phyloP scores from a whole-genome alignment of 2,329 filamentous ascomycete genomes.

The Scedosporium minutisporum region DNA sequence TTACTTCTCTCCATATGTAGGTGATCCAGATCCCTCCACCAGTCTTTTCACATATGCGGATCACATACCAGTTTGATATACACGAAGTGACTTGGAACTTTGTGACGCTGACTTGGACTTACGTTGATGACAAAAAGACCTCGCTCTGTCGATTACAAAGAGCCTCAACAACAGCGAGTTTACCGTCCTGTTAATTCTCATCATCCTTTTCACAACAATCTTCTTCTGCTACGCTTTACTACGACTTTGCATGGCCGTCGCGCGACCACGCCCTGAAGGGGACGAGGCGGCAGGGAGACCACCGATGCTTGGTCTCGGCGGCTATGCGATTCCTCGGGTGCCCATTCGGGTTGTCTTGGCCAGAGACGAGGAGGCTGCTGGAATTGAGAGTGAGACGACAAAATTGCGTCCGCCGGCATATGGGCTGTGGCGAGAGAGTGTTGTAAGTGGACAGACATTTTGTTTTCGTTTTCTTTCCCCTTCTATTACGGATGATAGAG shows the following conservation, averaged over 20 bases:
- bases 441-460: constrained; percentile 45
- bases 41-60: background rate
- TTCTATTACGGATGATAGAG: background rate
- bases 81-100: too few relatives aligned
- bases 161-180: constrained; percentile 59
- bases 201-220: constrained; percentile 63
- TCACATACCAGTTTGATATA: background rate
- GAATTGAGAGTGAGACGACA: constrained; percentile 41
- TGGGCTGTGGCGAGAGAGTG: constrained; percentile 73
- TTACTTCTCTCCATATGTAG: constrained; percentile 56
- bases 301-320: constrained; percentile 31
- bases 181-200: constrained; percentile 68
- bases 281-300: constrained; percentile 15
- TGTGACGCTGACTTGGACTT: too few relatives aligned
- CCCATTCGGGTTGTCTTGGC: constrained; percentile 72
- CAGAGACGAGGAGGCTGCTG: constrained; percentile 61
- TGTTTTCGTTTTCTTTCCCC: background rate
- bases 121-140: constrained; percentile 40
- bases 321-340: constrained; percentile 59
- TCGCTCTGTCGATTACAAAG: constrained; percentile 60
- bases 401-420: constrained; percentile 71
- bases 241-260: constrained; percentile 58
- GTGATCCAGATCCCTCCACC: constrained; percentile 19
- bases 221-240: constrained; percentile 75
- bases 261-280: constrained; percentile 32